These are phyloP conservation scores for Teunomyces barrocoloradensis DNA, from an alignment of 805 yeast species.

Conservation along the genomic window DNA sequence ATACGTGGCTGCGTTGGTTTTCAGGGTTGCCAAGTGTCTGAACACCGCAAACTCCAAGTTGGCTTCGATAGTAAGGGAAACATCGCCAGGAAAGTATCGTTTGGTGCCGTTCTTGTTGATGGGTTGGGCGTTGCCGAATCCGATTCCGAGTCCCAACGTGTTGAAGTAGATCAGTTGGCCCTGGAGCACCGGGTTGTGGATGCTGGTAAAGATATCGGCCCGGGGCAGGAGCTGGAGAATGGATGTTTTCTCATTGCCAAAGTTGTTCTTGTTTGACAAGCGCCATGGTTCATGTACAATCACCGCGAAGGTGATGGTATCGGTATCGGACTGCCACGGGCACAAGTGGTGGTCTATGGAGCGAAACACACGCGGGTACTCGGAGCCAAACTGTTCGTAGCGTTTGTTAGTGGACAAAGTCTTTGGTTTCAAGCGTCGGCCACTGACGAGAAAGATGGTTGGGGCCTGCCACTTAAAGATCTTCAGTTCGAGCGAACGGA, in stretches of 20 bases:
- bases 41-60: constrained; percentile 79
- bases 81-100: constrained; percentile 65
- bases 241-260: constrained; percentile 60
- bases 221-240: constrained; percentile 68
- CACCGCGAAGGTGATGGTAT: constrained; percentile 59
- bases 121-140: constrained; percentile 75
- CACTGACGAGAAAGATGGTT: constrained; percentile 66
- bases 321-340: constrained; percentile 39
- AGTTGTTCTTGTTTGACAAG: constrained; percentile 63
- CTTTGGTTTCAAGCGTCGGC: constrained; percentile 46
- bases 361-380: constrained; percentile 40
- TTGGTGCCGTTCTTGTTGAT: constrained; percentile 39
- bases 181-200: constrained; percentile 30
- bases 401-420: constrained; percentile 41
- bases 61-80: constrained; percentile 75
- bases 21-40: constrained; percentile 57
- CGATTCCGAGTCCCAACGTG: constrained; percentile 75
- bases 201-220: constrained; percentile 48
- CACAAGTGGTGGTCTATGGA: constrained; percentile 19
- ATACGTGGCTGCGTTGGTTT: constrained; percentile 19
- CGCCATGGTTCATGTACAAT: constrained; percentile 75
- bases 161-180: constrained; percentile 58
- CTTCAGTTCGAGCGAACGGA: constrained; percentile 79
- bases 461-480: constrained; percentile 92
- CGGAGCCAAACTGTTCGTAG: constrained; percentile 49